phyloP scores from a whole-genome alignment of 306 rosid species.

The Astragalus glycyphyllos region DNA sequence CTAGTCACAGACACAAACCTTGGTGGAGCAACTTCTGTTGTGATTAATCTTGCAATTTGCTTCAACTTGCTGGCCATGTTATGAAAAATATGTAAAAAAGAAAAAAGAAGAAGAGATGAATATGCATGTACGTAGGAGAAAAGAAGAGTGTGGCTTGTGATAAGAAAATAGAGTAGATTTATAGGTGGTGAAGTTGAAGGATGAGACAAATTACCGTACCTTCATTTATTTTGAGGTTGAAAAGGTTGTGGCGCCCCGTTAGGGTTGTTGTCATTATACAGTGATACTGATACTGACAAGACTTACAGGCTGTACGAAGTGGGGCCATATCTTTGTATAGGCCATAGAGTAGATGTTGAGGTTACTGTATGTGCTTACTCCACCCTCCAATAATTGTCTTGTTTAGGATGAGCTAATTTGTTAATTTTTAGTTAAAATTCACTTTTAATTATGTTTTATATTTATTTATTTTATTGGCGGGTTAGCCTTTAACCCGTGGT shows the following conservation, averaged over 20 bases:
- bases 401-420: too few relatives aligned
- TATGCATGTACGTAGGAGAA: not conserved
- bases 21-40: constrained; percentile 64
- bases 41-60: constrained; percentile 30
- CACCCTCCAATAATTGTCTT: too few relatives aligned
- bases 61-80: constrained; percentile 41
- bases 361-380: too few relatives aligned
- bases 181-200: constrained; percentile 5
- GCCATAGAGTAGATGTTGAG: too few relatives aligned
- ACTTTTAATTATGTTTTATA: too few relatives aligned
- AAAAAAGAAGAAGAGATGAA: not conserved
- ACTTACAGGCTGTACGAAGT: too few relatives aligned
- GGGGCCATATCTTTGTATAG: too few relatives aligned
- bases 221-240: not conserved
- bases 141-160: not conserved
- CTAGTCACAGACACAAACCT: constrained; percentile 43
- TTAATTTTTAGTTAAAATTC: too few relatives aligned
- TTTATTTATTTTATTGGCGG: too few relatives aligned
- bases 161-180: not conserved
- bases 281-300: too few relatives aligned
- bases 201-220: not conserved
- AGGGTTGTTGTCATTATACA: not conserved
- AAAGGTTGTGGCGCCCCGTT: not conserved
- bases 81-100: not conserved
- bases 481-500: too few relatives aligned